phyloP scores from a whole-genome alignment of 208 protist genomes.

The Leishmania tropica region DNA sequence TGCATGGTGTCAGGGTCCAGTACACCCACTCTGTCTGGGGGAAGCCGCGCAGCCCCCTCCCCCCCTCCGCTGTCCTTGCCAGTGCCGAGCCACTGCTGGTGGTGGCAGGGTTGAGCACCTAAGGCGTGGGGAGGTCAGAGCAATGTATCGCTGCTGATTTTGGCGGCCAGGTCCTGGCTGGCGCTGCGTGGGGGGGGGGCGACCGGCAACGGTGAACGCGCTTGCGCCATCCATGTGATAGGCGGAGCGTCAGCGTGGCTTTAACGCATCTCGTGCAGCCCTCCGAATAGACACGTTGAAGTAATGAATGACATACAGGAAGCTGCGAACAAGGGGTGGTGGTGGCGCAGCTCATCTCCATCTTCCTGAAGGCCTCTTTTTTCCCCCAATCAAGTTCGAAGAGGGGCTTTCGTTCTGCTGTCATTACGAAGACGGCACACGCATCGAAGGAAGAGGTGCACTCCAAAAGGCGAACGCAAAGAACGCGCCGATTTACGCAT shows the following conservation, averaged over 20 bases:
- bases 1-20: neutral
- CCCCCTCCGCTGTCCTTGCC: neutral
- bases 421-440: neutral
- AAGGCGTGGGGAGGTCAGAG: neutral
- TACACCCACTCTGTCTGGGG: neutral
- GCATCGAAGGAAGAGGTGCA: neutral
- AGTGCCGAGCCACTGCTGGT: neutral
- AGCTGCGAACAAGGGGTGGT: neutral
- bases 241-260: neutral
- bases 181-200: too few species aligned
- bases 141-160: neutral
- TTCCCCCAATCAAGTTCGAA: neutral
- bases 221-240: neutral
- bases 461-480: neutral
- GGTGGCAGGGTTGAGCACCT: neutral
- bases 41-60: neutral
- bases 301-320: neutral
- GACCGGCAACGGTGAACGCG: too few species aligned
- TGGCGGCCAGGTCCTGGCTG: neutral
- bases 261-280: neutral
- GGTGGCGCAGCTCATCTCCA: neutral
- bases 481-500: neutral
- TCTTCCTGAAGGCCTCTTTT: neutral
- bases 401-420: neutral
- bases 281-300: neutral